Base-by-base conservation (phyloP, 2,329 filamentous ascomycete species). In the Neophaeococcomyces mojaviensis region DNA sequence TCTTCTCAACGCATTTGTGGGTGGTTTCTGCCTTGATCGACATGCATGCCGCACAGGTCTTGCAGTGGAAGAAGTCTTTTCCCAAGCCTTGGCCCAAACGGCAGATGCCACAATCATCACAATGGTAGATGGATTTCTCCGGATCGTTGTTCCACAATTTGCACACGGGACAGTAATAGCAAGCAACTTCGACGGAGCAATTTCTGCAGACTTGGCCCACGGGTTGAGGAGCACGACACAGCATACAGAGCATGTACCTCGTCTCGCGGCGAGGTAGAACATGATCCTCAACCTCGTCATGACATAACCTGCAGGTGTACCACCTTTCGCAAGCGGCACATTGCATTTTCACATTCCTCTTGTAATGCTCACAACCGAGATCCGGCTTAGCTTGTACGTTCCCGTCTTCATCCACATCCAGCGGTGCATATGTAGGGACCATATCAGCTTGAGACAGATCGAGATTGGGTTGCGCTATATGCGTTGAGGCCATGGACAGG, bases 11-110 rank as follows among this genome's bases (percentile, higher is more conserved):
- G 61, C 92, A 98, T 56, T 87, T 88, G 69, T 98, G 92, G 5
- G 84, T 85, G 34, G 77, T 80, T 59, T 87, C 82, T 48, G 88
- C 87, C 2, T 84, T 81, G 55, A 96, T 95, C 6, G 87, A 85
- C 59, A 97, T 92, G 68, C 92, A 98, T 20, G 94, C 88, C 58
- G 87, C 87, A 67, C 92, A 98, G 57, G 81, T 89, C 83, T 95
- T 94, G 84, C 92, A 98, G 66, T 98, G 92, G 60, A 94, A 89
- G 63, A 94, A 98, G 62, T 98, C 92, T 62, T 95, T 97, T 3
- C 92, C 90, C 24, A 98, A 71, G 1, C 92, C 92, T 63, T 88
- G 79, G 1, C 92, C 92, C 47, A 89, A 82, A 48, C 92, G 79
- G 62, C 92, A 98, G 50, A 98, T 95, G 3, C 92, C 92, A 64